phyloP scores from a whole-genome alignment of 73 alveolate species.

The Uronychia binucleata region DNA sequence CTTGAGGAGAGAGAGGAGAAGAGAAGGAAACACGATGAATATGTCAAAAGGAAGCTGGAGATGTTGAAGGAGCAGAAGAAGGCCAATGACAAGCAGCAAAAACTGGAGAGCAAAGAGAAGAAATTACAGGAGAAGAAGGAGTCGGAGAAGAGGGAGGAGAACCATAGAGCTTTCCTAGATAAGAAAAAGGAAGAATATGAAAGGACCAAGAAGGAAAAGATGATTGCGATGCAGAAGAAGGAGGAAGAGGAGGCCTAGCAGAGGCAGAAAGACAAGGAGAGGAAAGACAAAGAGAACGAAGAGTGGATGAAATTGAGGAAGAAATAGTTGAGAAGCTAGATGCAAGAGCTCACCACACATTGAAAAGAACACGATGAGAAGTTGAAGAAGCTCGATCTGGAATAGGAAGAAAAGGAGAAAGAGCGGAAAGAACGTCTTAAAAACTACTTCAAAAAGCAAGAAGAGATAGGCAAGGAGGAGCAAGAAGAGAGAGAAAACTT shows the following conservation, averaged over 20 bases:
- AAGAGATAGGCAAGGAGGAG: background rate
- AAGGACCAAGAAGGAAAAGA: background rate
- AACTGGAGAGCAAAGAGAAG: conserved; percentile 1
- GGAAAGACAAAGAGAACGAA: conserved; percentile 1
- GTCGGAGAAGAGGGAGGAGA: conserved; percentile 1
- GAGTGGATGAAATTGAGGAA: background rate
- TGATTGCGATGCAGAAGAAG: background rate
- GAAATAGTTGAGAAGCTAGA: background rate
- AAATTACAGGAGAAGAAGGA: conserved; percentile 20
- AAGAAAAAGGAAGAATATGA: background rate
- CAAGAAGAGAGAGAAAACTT: background rate
- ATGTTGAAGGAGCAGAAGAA: conserved; percentile 15
- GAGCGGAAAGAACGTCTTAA: background rate
- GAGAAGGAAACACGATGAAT: conserved; percentile 25
- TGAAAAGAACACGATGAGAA: conserved; percentile 19
- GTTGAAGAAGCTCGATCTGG: conserved; percentile 3
- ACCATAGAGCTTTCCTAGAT: background rate
- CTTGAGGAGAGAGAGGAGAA: conserved; percentile 24
- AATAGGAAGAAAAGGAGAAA: conserved; percentile 15
- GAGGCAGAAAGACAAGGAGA: conserved; percentile 6
- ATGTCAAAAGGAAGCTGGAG: background rate
- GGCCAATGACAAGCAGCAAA: conserved; percentile 5
- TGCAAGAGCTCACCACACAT: background rate
- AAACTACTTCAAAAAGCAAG: background rate
- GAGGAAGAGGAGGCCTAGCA: conserved; percentile 5